Evolutionary conservation across 768 basidiomycete genomes (phyloP), one percentile per base, ranked within the genome.

Genomic region (Pholiota molesta): DNA sequence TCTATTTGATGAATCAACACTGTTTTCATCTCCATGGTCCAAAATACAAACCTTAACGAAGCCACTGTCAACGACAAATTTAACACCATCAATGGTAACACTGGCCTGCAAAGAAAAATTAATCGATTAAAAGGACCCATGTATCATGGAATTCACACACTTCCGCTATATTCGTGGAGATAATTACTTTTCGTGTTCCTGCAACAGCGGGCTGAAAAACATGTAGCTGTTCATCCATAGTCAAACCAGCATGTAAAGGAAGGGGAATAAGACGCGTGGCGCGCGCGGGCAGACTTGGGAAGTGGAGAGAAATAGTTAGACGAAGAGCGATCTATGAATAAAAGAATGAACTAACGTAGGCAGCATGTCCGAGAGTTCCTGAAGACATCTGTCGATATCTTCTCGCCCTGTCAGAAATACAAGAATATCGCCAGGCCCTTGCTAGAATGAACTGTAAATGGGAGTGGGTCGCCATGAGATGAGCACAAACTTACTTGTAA

Each of bases 111-210:
- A 39, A 11, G 57, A 45, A 26, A 23, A 40, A 7, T 28, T n/a
- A 47, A 51, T 13, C 6, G 11, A 40, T 37, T 17, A 11, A 23
- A 21, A 16, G 58, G 28, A 31, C 6, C 19, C 40, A 26, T 49
- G 13, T 23, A 55, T 39, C 5, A 17, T 21, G n/a, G 21, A 29
- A 42, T 45, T 19, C 26, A 55, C 75, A 23, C 65, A 90, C 92
- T 76, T 99, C 97, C 16, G 97, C 97, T 53, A 99, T 96, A 72
- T 99, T 99, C 0, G 97, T 99, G 3, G 93, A 84, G 29, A 97
- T 84, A 55, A 99, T 88, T 55, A 97, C 89, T 74, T 99, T 99
- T 57, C 97, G 84, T 2, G 82, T 86, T 51, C 91, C 90, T 33
- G 81, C 79, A n/a, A 87, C 86, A 16, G 92, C 76, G 7, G 88